A percentile compares a stretch with the other conserved stretches of the same genome.
Evolutionary conservation across 2,329 filamentous ascomycete species (phyloP).

Genomic region (Lachnellula cervina): DNA sequence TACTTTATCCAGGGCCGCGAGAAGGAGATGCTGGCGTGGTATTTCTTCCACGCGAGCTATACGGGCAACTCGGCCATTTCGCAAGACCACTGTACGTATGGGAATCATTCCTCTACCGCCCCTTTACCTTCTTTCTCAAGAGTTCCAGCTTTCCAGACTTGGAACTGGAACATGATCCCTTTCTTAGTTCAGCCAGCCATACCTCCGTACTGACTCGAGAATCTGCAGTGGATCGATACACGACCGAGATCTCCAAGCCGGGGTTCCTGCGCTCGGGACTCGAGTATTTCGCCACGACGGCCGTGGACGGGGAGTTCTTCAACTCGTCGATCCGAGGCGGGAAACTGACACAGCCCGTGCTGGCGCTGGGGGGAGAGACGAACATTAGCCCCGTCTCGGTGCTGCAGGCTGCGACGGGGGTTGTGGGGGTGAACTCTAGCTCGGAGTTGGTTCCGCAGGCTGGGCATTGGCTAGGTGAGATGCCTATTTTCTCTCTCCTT

Average conservation of each 20-base stretch:
- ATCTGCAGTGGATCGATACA: background rate
- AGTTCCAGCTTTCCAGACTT: too few relatives aligned
- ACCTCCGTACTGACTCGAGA: too few relatives aligned
- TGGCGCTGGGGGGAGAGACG: background rate
- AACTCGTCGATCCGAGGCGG: background rate
- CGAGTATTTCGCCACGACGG: background rate
- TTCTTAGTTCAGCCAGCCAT: too few relatives aligned
- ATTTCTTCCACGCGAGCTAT: slow-evolving; percentile 42
- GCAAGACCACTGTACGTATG: background rate
- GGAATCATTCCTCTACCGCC: too few relatives aligned
- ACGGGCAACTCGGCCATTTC: slow-evolving; percentile 27
- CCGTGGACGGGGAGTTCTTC: background rate
- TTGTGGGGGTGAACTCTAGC: background rate
- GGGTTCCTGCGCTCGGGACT: background rate
- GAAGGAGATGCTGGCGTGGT: slow-evolving; percentile 41
- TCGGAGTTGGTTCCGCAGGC: background rate
- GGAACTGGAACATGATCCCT: too few relatives aligned
- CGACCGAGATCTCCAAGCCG: background rate
- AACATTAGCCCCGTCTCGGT: background rate
- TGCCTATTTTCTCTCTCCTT: too few relatives aligned
- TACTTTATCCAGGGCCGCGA: slow-evolving; percentile 41
- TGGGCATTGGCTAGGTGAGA: background rate
- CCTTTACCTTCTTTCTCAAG: too few relatives aligned
- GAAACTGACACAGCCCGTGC: background rate
- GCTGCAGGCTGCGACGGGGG: background rate